Base-by-base conservation (phyloP, 495 filamentous ascomycete genomes). In the Hypomontagnella submonticulosa region DNA sequence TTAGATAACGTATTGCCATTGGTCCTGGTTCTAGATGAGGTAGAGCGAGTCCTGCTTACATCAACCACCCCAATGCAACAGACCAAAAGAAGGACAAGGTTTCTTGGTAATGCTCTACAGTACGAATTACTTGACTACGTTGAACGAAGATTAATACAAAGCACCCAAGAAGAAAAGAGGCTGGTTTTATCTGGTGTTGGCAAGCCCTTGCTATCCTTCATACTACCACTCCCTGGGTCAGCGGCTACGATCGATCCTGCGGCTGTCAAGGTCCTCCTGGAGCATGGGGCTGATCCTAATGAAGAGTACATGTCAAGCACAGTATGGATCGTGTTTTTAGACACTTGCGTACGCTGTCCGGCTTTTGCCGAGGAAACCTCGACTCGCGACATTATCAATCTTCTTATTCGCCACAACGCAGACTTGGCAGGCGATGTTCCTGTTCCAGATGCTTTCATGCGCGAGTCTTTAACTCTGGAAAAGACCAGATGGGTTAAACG, bases 281-380 rank as follows among this genome's bases (percentile, higher is more conserved):
- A 23, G 5, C 12, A 41, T 41, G 50, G 50, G 33, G 1, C 12
- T 27, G 30, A 40, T 40, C 50, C 50, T 7, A 53, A 53, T 11
- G 18, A 53, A 8, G 15, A 7, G 10, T 41, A 41, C 36, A 10
- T 4, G 16, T 1, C 1, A 7, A 19, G 23, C 2, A 53, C 50
- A 15, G 16, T 41, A 10, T 53, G 50, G 50, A 18, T 15, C 15
- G 18, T 12, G 2, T 53, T 53, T 13, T 4, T 41, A 7, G 11
- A n/a, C 8, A 10, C 16, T 19, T 56, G n/a, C n/a, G n/a, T n/a
- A n/a, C n/a, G n/a, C n/a, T n/a, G n/a, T n/a, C n/a, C n/a, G n/a
- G n/a, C n/a, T n/a, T n/a, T n/a, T n/a, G n/a, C n/a, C n/a, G n/a
- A 32, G 23, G 9, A 48, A 48, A 20, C 30, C 44, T 13, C 44